phyloP scores from a whole-genome alignment of 2,329 filamentous ascomycete species.

The Microcyclosporella mali region DNA sequence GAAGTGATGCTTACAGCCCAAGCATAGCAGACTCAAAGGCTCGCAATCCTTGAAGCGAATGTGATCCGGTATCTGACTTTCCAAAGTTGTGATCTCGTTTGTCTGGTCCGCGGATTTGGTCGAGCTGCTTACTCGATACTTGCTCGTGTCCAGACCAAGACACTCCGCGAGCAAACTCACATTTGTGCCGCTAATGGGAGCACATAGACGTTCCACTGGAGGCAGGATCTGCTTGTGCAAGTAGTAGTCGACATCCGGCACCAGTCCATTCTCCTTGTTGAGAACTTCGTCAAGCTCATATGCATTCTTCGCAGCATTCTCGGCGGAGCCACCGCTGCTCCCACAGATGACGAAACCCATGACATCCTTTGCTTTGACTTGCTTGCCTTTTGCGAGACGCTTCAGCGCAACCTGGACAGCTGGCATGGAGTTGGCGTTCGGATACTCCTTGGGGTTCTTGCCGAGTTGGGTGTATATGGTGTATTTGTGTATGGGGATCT shows the following conservation, averaged over 20 bases:
- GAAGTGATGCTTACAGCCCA: constrained; percentile 66
- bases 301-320: constrained; percentile 78
- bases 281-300: constrained; percentile 79
- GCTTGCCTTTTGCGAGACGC: constrained; percentile 79
- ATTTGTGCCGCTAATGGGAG: constrained; percentile 89
- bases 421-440: constrained; percentile 90
- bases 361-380: constrained; percentile 86
- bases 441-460: constrained; percentile 88
- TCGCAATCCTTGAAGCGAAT: constrained; percentile 79
- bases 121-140: constrained; percentile 66
- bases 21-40: constrained; percentile 71
- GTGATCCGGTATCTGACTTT: constrained; percentile 88
- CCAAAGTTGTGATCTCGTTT: constrained; percentile 75
- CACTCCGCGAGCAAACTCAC: constrained; percentile 85
- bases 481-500: constrained; percentile 76
- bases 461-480: constrained; percentile 97
- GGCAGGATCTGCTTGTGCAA: constrained; percentile 97
- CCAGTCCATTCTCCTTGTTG: constrained; percentile 66
- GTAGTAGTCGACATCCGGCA: constrained; percentile 95
- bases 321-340: constrained; percentile 54
- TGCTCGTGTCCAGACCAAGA: constrained; percentile 81
- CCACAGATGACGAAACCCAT: constrained; percentile 92
- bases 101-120: constrained; percentile 50
- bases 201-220: constrained; percentile 93
- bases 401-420: constrained; percentile 92